A percentile compares a stretch with the other conserved stretches of the same genome.
phyloP scores from a whole-genome alignment of 345 rosid species.

The Pelargonium nanum region DNA sequence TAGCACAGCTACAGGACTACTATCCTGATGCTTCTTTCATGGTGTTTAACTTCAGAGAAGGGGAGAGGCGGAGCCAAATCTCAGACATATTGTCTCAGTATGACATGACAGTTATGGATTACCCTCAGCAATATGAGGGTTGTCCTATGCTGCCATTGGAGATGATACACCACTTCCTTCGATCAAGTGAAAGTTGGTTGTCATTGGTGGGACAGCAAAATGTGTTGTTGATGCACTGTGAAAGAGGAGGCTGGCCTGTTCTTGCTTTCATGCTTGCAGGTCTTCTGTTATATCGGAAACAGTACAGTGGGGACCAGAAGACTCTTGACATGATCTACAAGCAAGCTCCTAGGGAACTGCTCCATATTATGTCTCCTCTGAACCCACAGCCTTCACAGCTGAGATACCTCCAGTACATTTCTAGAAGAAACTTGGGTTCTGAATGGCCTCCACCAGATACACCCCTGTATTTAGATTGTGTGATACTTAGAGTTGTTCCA shows the following conservation, averaged over 20 bases:
- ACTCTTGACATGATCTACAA: conserved; percentile 96
- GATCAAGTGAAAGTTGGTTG: conserved; percentile 93
- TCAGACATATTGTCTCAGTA: conserved; percentile 78
- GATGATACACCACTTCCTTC: conserved; percentile 87
- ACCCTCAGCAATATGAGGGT: conserved; percentile 85
- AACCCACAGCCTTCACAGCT: conserved; percentile 91
- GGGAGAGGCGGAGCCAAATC: conserved; percentile 79
- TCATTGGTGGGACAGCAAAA: conserved; percentile 89
- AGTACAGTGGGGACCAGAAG: conserved; percentile 89
- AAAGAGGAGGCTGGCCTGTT: conserved; percentile 95
- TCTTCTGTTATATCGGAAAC: conserved; percentile 68
- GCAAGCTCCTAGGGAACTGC: conserved; percentile 95
- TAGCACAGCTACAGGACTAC: conserved; percentile 85
- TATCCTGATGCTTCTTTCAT: conserved; percentile 94
- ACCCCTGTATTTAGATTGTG: conserved; percentile 73
- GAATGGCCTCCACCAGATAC: conserved; percentile 97
- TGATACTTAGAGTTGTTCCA: conserved; percentile 78
- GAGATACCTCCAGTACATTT: conserved; percentile 95
- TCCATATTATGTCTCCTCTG: conserved; percentile 65
- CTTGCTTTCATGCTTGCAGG: conserved; percentile 97
- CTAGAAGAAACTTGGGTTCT: conserved; percentile 74
- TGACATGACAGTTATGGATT: conserved; percentile 98
- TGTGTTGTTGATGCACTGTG: conserved; percentile 92
- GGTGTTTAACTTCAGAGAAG: conserved; percentile 96
- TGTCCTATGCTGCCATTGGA: conserved; percentile 83